Base-by-base conservation (phyloP, 768 basidiomycete genomes). In the Cystoderma amianthinum region DNA sequence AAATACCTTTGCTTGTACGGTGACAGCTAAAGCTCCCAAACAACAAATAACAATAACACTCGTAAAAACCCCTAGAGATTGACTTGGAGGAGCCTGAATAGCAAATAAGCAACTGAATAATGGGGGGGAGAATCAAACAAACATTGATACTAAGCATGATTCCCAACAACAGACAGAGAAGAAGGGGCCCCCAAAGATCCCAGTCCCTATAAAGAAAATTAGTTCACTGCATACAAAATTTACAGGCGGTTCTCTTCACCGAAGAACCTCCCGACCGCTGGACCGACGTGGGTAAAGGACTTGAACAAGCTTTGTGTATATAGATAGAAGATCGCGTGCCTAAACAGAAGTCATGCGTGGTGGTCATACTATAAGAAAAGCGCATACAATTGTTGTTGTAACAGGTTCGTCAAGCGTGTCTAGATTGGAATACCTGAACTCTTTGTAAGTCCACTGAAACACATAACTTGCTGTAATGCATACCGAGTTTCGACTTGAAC, bases 111-210 rank as follows among this genome's bases (percentile, higher is more conserved):
- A 30, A 24, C 15, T 38, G 18, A n/a, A n/a, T 13, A 18, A 11
- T 15, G 24, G 30, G 32, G 24, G 28, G 22, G 21, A 16, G 11
- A 23, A 38, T 25, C 9, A n/a, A 32, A 50, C 74, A 39, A 54
- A 88, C 91, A 59, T 88, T 89, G 35, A 91, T 64, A 55, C 88
- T 92, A 15, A 95, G 75, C 71, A 93, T 82, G 33, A 90, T 82
- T 39, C 82, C 86, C 10, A 94, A 74, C 30, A 76, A 59, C 41
- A 94, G 70, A 51, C 85, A 90, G 30, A 93, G 72, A 18, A 97
- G 71, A 2, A 97, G 70, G 9, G 94, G 94, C 2, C 94, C 94
- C 95, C 95, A 98, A 18, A 98, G 72, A 62, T 98, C 95, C 95
- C 94, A 98, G 57, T 97, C 94, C 48, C 92, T 92, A n/a, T 13